These are phyloP conservation scores for Fusarium camptoceras DNA, from an alignment of 2,329 filamentous ascomycete species.

Conservation along the genomic window DNA sequence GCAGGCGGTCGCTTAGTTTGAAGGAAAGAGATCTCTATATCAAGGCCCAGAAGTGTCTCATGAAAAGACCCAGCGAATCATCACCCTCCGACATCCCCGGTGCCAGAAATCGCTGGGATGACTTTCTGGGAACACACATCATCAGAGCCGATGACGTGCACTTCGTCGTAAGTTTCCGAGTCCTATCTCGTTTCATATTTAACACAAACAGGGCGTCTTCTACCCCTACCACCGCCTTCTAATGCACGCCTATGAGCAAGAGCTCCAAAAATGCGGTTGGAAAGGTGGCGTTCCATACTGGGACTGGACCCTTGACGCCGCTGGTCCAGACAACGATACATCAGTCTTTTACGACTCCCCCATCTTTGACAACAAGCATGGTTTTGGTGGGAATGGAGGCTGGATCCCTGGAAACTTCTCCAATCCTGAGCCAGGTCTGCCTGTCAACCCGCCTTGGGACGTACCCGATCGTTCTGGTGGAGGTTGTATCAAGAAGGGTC, in stretches of 20 bases:
- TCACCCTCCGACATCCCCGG: slow-evolving; percentile 15
- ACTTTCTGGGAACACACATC: slow-evolving; percentile 34
- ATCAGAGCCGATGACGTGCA: slow-evolving; percentile 28
- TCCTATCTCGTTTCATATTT: background rate
- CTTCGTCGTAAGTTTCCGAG: slow-evolving; percentile 14
- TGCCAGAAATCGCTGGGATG: slow-evolving; percentile 30
- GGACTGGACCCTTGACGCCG: slow-evolving; percentile 39
- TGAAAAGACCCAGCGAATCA: slow-evolving; percentile 19
- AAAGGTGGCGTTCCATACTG: slow-evolving; percentile 42
- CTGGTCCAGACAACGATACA: slow-evolving; percentile 27
- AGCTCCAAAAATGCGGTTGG: slow-evolving; percentile 41
- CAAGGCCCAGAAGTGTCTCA: slow-evolving; percentile 36
- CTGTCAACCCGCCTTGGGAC: slow-evolving; percentile 31
- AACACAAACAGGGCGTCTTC: slow-evolving; percentile 13
- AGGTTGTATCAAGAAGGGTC: slow-evolving; percentile 43
- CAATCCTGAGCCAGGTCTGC: slow-evolving; percentile 17
- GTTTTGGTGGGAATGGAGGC: slow-evolving; percentile 31
- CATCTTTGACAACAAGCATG: slow-evolving; percentile 48
- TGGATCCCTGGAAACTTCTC: slow-evolving; percentile 34
- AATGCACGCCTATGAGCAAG: slow-evolving; percentile 40
- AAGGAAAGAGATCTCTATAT: slow-evolving; percentile 30
- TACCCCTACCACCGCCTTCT: slow-evolving; percentile 36
- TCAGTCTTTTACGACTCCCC: slow-evolving; percentile 40
- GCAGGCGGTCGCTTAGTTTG: slow-evolving; percentile 20
- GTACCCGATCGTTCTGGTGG: slow-evolving; percentile 36